Percentiles rank a stretch among this genome's conserved stretches.
These are phyloP conservation scores for Dacryopinax primogenitus DNA, from an alignment of 768 basidiomycete species.

Conservation along the genomic window DNA sequence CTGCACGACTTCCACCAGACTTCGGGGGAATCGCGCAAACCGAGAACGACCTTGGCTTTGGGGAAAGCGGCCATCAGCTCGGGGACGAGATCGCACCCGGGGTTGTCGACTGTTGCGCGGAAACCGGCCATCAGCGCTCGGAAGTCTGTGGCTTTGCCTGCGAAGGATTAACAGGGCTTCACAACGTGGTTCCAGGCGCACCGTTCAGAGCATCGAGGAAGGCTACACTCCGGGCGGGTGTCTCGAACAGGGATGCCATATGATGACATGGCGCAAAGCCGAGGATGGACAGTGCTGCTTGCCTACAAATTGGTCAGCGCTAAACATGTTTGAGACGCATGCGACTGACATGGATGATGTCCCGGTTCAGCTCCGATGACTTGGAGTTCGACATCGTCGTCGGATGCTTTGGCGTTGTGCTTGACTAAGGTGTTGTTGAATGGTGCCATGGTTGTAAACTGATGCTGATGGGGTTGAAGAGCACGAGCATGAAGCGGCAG, in stretches of 20 bases:
- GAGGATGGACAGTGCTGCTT: not conserved
- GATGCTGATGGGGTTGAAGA: too few species aligned
- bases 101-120: not conserved
- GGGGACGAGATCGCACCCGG: not conserved
- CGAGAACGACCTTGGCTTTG: conserved; percentile 2
- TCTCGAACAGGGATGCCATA: not conserved
- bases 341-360: not conserved
- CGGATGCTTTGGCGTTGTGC: not conserved
- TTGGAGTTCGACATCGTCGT: not conserved
- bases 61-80: conserved; percentile 3
- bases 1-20: not conserved
- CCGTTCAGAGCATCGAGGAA: not conserved
- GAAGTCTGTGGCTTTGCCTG: not conserved
- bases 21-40: not conserved
- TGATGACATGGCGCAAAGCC: not conserved
- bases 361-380: conserved; percentile 8
- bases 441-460: not conserved
- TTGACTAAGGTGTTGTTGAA: not conserved
- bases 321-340: not conserved
- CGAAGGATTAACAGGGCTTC: not conserved
- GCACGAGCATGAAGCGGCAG: too few species aligned
- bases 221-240: not conserved
- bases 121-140: not conserved
- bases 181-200: too few species aligned
- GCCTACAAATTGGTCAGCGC: not conserved